Percentiles rank a stretch among this genome's conserved stretches.
phyloP scores from a whole-genome alignment of 306 rosid species.

The Calophaca sinica region DNA sequence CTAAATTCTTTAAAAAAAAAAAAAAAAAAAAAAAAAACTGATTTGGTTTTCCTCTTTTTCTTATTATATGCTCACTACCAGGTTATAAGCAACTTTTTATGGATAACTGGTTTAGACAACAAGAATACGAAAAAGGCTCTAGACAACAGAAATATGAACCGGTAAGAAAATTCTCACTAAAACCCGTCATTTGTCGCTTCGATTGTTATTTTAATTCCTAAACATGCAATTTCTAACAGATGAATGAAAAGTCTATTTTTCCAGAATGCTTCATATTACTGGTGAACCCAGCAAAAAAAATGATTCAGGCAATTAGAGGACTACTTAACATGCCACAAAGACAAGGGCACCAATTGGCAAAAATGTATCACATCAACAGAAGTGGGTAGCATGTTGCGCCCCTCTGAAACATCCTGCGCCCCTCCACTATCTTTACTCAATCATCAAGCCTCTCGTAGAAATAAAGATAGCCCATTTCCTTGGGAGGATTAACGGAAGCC shows the following conservation, averaged over 20 bases:
- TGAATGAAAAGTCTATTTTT: constrained; percentile 13
- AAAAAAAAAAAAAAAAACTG: no score
- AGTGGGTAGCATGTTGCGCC: neutral
- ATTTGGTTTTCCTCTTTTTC: no score
- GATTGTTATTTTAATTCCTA: constrained; percentile 6
- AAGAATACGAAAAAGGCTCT: neutral
- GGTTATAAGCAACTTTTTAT: no score
- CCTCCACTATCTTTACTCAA: constrained; percentile 36
- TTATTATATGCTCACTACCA: no score
- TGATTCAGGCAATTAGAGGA: neutral
- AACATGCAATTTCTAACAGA: constrained; percentile 9
- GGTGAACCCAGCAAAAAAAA: constrained; percentile 17
- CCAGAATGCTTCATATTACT: constrained; percentile 10
- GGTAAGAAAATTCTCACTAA: neutral
- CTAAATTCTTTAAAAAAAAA: no score
- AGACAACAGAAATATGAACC: neutral
- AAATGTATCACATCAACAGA: neutral
- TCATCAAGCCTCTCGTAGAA: constrained; percentile 74
- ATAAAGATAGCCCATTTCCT: constrained; percentile 93
- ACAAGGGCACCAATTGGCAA: neutral
- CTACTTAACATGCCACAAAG: neutral
- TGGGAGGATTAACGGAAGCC: constrained; percentile 85
- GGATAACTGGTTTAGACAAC: neutral
- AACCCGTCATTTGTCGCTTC: neutral
- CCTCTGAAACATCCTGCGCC: neutral